Evolutionary conservation across 345 rosid species (phyloP), one percentile per base, ranked within the genome.

Genomic region (Eucalyptus curtisii): DNA sequence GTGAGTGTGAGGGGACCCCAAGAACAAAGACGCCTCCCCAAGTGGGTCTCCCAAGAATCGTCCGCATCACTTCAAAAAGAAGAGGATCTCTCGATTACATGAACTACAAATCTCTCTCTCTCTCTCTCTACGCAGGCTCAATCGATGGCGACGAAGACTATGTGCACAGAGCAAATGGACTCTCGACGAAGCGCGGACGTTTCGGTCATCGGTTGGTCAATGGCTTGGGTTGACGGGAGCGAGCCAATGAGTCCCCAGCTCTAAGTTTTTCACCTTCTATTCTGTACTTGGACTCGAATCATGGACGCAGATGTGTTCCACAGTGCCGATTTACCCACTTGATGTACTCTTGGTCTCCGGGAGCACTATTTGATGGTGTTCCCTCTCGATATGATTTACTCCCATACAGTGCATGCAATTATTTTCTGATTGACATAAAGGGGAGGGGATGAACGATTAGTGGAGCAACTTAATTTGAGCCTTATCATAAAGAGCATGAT

Each of bases 31-130:
- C 47, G 24, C 30, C 27, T 22, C 47, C 9, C 30, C 47, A 20
- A 76, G 84, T 76, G 84, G 84, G 47, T 76, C 84, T 76, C 47
- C 84, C 14, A 20, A 20, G 95, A 90, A 93, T 93, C 93, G 90
- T 92, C 93, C 81, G 91, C 91, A 92, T 94, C 94, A 91, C 95
- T 91, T 95, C 95, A 92, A 88, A 94, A 90, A 91, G 84, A 40
- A 40, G 47, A 22, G 84, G 84, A 76, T 11, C 84, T 76, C 84
- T 37, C 81, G 24, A 71, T 71, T 37, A 17, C 81, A 71, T 5
- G 12, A 33, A 33, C 80, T 33, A 17, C 80, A 68, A 33, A 68
- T 68, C 80, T 68, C 80, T 33, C 80, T 68, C 80, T 66, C 71
- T 31, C 33, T 66, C 79, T 68, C 79, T 68, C 79, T 31, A 55